Percentiles rank a stretch among this genome's conserved stretches.
Evolutionary conservation across 2,329 filamentous ascomycete species (phyloP).

Genomic region (Fusarium chlamydosporum): DNA sequence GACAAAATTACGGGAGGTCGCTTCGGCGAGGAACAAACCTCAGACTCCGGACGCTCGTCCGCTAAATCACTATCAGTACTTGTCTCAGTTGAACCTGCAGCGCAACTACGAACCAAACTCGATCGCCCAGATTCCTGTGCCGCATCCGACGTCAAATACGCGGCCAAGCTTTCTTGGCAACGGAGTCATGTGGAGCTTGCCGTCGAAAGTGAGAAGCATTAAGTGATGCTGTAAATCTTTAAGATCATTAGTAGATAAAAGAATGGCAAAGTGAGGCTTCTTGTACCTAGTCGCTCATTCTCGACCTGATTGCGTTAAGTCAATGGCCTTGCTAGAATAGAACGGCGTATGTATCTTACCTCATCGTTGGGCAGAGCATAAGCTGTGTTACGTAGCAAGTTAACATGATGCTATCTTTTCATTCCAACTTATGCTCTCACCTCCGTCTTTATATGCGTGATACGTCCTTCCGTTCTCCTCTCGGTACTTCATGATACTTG

Average conservation of each 20-base stretch:
- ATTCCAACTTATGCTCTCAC: neutral
- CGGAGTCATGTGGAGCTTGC: slow-evolving; percentile 12
- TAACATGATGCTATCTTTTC: too few relatives aligned
- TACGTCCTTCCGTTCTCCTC: slow-evolving; percentile 18
- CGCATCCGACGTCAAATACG: slow-evolving; percentile 26
- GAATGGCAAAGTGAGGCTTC: neutral
- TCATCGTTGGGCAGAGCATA: slow-evolving; percentile 38
- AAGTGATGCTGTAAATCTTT: slow-evolving; percentile 37
- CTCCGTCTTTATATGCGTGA: slow-evolving; percentile 20
- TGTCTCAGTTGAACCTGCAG: fast-evolving
- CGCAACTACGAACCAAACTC: slow-evolving; percentile 24
- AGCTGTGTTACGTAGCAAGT: neutral
- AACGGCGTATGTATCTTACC: neutral
- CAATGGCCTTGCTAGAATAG: neutral
- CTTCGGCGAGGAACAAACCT: neutral
- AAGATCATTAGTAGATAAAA: neutral
- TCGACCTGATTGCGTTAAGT: slow-evolving; percentile 10
- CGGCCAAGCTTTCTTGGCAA: neutral
- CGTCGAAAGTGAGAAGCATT: slow-evolving; percentile 28
- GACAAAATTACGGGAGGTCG: fast-evolving
- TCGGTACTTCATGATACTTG: neutral
- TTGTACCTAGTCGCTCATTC: slow-evolving; percentile 31
- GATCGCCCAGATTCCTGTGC: slow-evolving; percentile 37
- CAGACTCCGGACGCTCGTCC: slow-evolving; percentile 34
- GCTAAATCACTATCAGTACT: slow-evolving; percentile 3